These are phyloP conservation scores for Epithemia pelagica DNA, from an alignment of 108 stramenopile species.

Conservation along the genomic window DNA sequence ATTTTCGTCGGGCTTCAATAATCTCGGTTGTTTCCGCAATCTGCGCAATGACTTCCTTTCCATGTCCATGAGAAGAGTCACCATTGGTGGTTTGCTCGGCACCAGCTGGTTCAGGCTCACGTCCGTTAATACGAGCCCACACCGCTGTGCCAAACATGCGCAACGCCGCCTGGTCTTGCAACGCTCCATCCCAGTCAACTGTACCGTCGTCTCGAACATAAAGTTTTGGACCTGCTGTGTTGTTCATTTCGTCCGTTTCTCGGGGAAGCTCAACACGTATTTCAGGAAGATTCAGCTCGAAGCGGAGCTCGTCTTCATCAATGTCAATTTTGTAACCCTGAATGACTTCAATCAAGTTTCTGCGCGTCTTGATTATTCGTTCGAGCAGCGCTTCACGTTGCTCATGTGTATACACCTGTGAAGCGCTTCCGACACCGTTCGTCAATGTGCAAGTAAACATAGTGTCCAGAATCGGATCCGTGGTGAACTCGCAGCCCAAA, in stretches of 20 bases:
- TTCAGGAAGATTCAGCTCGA: slow-evolving; percentile 20
- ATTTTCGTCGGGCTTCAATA: slow-evolving; percentile 33
- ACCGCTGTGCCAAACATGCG: slow-evolving; percentile 83
- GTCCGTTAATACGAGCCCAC: slow-evolving; percentile 94
- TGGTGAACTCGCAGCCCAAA: slow-evolving; percentile 45
- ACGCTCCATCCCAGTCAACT: slow-evolving; percentile 95
- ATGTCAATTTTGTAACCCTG: slow-evolving; percentile 14
- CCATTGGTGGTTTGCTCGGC: slow-evolving; percentile 17
- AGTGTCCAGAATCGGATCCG: not conserved
- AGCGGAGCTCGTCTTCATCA: slow-evolving; percentile 11
- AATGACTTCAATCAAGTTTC: slow-evolving; percentile 16
- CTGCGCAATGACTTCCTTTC: slow-evolving; percentile 59
- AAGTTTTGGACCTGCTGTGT: slow-evolving; percentile 54
- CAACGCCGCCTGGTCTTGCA: slow-evolving; percentile 88
- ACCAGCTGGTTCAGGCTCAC: slow-evolving; percentile 51
- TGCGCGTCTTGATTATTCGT: slow-evolving; percentile 29
- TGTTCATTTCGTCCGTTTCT: slow-evolving; percentile 15
- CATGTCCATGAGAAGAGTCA: slow-evolving; percentile 1
- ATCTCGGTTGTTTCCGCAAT: slow-evolving; percentile 82
- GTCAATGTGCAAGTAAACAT: not conserved
- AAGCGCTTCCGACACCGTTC: slow-evolving; percentile 46
- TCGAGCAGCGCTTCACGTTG: slow-evolving; percentile 53
- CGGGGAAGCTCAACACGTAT: slow-evolving; percentile 23
- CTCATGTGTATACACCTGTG: slow-evolving; percentile 52
- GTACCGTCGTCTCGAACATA: slow-evolving; percentile 96